These are phyloP conservation scores for Discostella stelligera DNA, from an alignment of 352 stramenopile genomes.

Conservation along the genomic window DNA sequence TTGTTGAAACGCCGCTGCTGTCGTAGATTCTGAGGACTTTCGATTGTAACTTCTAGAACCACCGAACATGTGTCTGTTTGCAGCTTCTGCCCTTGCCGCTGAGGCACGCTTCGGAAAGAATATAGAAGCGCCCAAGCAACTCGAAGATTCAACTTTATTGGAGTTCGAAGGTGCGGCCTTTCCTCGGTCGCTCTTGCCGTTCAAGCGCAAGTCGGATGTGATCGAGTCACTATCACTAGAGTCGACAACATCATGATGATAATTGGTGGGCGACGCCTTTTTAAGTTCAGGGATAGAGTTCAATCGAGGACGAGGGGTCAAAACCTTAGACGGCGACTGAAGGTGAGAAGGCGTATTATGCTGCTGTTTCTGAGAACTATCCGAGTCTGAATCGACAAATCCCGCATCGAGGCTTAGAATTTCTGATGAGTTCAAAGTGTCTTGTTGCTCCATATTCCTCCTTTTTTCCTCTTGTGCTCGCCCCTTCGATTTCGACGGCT, in stretches of 20 bases:
- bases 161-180: constrained; percentile 9
- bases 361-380: constrained; percentile 10
- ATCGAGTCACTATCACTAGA: constrained; percentile 39
- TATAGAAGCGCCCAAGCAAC: not conserved
- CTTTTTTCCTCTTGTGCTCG: not conserved
- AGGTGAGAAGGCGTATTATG: not conserved
- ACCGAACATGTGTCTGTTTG: constrained; percentile 47
- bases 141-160: constrained; percentile 14
- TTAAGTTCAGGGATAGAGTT: constrained; percentile 25
- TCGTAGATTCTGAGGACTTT: constrained; percentile 20
- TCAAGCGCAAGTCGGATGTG: constrained; percentile 6
- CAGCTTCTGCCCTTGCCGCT: constrained; percentile 49
- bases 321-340: constrained; percentile 12
- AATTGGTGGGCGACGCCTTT: constrained; percentile 6
- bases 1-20: not conserved
- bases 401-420: not conserved
- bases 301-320: constrained; percentile 32
- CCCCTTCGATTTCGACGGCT: constrained; percentile 14
- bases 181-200: constrained; percentile 2
- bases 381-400: constrained; percentile 11
- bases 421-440: not conserved
- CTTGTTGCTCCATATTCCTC: constrained; percentile 10
- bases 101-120: constrained; percentile 53
- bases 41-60: constrained; percentile 13
- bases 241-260: constrained; percentile 26